These are phyloP conservation scores for Mortierella sp. DNA, from an alignment of 371 early-diverging fungal genomes.

Conservation along the genomic window DNA sequence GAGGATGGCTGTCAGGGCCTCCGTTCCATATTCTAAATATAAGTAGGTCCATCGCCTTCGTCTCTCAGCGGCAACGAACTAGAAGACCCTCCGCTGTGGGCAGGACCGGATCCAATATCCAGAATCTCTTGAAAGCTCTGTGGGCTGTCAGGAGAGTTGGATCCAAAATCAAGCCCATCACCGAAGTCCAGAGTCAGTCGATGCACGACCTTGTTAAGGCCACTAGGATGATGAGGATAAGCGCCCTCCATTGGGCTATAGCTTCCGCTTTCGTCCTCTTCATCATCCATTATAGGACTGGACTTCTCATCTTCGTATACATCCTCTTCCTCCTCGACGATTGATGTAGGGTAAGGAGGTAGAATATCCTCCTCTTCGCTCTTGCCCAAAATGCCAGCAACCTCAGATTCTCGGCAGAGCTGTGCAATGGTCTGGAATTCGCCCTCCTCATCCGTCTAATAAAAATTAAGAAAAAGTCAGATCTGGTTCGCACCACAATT, in stretches of 20 bases:
- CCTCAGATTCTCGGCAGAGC: conserved; percentile 50
- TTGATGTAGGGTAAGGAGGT: conserved; percentile 19
- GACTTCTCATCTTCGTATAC: conserved; percentile 34
- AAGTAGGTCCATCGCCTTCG: conserved; percentile 32
- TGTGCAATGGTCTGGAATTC: conserved; percentile 51
- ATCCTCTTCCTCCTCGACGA: conserved; percentile 44
- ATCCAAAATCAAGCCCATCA: conserved; percentile 41
- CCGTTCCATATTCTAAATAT: conserved; percentile 7
- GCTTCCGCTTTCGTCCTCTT: conserved; percentile 42
- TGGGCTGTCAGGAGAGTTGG: conserved; percentile 50
- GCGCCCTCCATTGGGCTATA: conserved; percentile 44
- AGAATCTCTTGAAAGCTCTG: conserved; percentile 54
- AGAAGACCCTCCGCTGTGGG: conserved; percentile 37
- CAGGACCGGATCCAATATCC: conserved; percentile 44
- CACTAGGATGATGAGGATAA: conserved; percentile 32
- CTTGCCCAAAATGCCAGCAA: conserved; percentile 26
- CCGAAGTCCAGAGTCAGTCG: conserved; percentile 52
- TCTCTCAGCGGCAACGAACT: conserved; percentile 43
- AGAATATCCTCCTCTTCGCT: conserved; percentile 16
- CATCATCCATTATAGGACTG: conserved; percentile 22
- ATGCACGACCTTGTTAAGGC: conserved; percentile 32
- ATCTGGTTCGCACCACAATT: too few species aligned
- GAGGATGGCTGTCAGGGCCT: background rate
- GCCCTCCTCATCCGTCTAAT: conserved; percentile 53
- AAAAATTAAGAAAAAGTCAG: background rate